Conservation (phyloP, 2,329 filamentous ascomycete species). For the Tolypocladium pustulatum region DNA sequence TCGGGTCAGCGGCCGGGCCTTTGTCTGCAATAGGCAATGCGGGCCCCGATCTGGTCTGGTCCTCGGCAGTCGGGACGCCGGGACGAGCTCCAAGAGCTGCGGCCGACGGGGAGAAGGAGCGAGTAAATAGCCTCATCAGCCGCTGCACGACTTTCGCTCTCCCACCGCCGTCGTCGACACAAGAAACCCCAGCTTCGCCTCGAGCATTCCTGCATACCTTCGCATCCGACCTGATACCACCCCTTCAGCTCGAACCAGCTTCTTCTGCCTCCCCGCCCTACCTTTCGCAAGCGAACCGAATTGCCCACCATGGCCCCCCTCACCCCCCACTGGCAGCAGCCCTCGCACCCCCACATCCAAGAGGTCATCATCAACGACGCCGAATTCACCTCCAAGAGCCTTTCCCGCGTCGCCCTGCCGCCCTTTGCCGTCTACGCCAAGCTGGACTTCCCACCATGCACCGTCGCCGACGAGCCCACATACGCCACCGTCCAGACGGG, state of each 20-base stretch:
- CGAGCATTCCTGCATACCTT: neutral
- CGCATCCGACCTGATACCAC: neutral
- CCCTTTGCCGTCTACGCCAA: conserved; percentile 58
- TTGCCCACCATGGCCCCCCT: conserved; percentile 35
- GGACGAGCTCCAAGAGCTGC: neutral
- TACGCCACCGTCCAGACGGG: conserved; percentile 56
- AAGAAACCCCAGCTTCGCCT: neutral
- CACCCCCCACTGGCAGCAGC: conserved; percentile 47
- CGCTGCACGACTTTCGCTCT: no score
- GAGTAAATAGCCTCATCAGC: no score
- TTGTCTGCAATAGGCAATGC: neutral
- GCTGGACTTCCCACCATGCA: conserved; percentile 53
- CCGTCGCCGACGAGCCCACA: conserved; percentile 41
- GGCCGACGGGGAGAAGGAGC: neutral
- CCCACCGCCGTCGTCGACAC: neutral
- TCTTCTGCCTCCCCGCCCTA: neutral
- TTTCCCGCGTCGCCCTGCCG: conserved; percentile 43
- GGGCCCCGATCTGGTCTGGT: neutral
- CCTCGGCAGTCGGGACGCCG: neutral
- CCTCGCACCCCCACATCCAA: conserved; percentile 49
- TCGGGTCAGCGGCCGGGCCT: neutral
- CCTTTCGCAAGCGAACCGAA: neutral
- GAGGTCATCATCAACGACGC: conserved; percentile 42
- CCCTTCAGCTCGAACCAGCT: neutral
- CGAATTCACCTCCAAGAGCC: conserved; percentile 49